Evolutionary conservation across 2,329 filamentous ascomycete genomes (phyloP).

Genomic region (Epichloe baconii): DNA sequence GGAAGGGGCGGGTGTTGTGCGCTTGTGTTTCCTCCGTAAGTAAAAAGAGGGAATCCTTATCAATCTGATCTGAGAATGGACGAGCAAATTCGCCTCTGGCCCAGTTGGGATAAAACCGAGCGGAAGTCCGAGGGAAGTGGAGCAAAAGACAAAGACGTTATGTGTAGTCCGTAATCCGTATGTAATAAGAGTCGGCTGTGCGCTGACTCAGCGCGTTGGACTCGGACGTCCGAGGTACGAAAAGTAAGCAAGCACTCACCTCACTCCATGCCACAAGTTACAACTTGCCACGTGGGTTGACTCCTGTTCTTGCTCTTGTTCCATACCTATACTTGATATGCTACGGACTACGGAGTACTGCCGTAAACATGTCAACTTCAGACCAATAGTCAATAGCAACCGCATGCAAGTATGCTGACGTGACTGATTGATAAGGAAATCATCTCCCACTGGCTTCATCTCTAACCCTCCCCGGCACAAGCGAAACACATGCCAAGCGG

Average conservation of each 20-base stretch:
- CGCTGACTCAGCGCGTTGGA: background rate
- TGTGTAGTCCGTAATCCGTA: no score
- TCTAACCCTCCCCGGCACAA: no score
- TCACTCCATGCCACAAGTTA: no score
- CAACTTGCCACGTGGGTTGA: no score
- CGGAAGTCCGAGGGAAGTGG: slow-evolving; percentile 18
- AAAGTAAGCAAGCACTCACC: no score
- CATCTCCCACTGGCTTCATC: background rate
- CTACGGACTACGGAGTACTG: no score
- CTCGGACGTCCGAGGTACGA: slow-evolving; percentile 3
- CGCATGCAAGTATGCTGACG: no score
- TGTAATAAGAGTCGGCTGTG: background rate
- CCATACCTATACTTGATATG: no score
- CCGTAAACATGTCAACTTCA: no score
- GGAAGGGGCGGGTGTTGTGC: slow-evolving; percentile 11
- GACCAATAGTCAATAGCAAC: no score
- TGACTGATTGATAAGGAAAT: background rate
- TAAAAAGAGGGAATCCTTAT: slow-evolving; percentile 20
- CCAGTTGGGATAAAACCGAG: slow-evolving; percentile 13
- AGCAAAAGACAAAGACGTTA: background rate
- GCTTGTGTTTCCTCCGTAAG: slow-evolving; percentile 8
- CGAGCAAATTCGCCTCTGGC: slow-evolving; percentile 14
- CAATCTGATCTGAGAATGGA: slow-evolving; percentile 25
- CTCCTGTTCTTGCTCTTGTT: no score
- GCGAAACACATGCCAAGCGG: no score